These are phyloP conservation scores for Microbotryum intermedium DNA, from an alignment of 1,284 basidiomycete species.

Conservation along the genomic window DNA sequence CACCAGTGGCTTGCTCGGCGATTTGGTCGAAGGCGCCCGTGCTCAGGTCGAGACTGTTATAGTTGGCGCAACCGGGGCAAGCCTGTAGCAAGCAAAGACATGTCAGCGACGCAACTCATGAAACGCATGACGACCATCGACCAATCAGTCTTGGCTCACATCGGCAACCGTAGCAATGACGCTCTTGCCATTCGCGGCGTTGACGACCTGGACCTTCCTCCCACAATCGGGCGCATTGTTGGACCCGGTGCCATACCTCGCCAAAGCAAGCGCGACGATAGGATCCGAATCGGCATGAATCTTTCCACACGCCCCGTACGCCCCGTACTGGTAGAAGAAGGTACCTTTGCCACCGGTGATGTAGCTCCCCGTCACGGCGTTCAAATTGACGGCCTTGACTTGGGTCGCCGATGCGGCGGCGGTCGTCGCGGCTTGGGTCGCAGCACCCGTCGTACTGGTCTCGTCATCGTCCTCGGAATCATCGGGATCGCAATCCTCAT, in stretches of 20 bases:
- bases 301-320: slow-evolving; percentile 55
- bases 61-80: slow-evolving; percentile 16
- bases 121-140: neutral
- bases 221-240: slow-evolving; percentile 54
- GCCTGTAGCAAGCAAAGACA: neutral
- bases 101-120: neutral
- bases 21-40: slow-evolving; percentile 58
- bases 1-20: slow-evolving; percentile 50
- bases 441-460: neutral
- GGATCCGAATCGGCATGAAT: slow-evolving; percentile 56
- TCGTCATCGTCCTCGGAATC: slow-evolving; percentile 5
- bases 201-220: slow-evolving; percentile 52
- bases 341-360: slow-evolving; percentile 45
- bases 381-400: neutral
- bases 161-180: slow-evolving; percentile 43
- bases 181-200: slow-evolving; percentile 43
- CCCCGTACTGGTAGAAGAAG: slow-evolving; percentile 60
- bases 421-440: neutral
- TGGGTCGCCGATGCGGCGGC: neutral
- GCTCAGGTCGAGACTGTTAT: slow-evolving; percentile 61
- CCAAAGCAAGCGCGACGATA: slow-evolving; percentile 55
- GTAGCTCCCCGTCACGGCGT: neutral
- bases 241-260: slow-evolving; percentile 48
- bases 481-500: slow-evolving; percentile 1
- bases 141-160: slow-evolving; percentile 47